Evolutionary conservation across 2,329 filamentous ascomycete species (phyloP), one percentile per base, ranked within the genome.

Genomic region (Aspergillus ruber): DNA sequence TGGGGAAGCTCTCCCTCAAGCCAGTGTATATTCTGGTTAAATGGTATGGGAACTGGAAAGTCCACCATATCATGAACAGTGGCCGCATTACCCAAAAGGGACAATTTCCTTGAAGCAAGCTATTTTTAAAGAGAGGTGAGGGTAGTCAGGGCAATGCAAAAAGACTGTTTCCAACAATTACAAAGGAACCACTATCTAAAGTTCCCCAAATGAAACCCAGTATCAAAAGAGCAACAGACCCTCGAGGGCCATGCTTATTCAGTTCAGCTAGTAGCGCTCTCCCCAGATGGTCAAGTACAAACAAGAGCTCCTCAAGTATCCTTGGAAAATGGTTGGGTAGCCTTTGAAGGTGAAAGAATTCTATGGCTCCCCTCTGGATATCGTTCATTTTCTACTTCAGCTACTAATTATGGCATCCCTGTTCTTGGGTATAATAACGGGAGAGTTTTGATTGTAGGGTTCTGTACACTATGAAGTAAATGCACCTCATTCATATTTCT

Each of bases 41-140:
- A 59, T n/a, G 67, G 68, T 8, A 59, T 66, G 57, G 66, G 68
- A 2, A 69, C 65, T 1, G 55, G 55, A 46, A 59, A 58, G 36
- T 59, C 57, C 0, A 58, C 51, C 5, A 62, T 70, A 44, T 57
- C 67, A 23, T 57, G 62, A n/a, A 70, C 63, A 8, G 46, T 71
- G 13, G 61, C 66, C 25, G 50, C 50, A n/a, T 47, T 12, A 4
- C 45, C 62, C 23, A 47, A 49, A 10, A 46, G 56, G 2, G 49
- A 49, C 6, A 33, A 50, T 6, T 18, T 50, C 15, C 60, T 71
- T 38, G 63, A 60, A 17, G 65, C 67, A 1, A 71, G 60, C 46
- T 75, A 76, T 52, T 74, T 75, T 57, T 77, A 76, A 73, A 72
- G 45, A 66, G 60, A 49, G 71, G 67, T 1, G 69, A 72, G 43